Conservation (phyloP, 345 rosid species). For the Eucalyptus albens region DNA sequence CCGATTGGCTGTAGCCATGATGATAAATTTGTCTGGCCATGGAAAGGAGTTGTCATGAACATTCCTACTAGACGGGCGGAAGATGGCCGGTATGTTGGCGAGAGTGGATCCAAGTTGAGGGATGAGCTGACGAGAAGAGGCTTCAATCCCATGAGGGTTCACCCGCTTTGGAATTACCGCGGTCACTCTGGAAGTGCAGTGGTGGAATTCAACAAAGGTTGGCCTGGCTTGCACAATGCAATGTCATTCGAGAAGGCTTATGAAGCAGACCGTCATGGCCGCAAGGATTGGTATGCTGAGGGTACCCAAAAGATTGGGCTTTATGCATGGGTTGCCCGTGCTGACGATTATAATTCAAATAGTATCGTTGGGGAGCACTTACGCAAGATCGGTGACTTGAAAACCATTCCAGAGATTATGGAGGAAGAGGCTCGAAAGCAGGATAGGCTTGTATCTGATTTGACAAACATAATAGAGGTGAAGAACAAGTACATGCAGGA, state of each 20-base stretch:
- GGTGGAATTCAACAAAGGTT: conserved; percentile 82
- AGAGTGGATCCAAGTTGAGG: conserved; percentile 79
- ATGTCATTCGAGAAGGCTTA: conserved; percentile 78
- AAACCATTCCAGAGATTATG: conserved; percentile 59
- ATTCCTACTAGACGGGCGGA: conserved; percentile 50
- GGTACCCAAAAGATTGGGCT: conserved; percentile 35
- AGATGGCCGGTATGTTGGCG: conserved; percentile 63
- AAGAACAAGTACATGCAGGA: conserved; percentile 42
- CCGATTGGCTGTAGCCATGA: conserved; percentile 28
- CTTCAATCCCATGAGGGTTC: conserved; percentile 76
- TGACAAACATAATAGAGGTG: conserved; percentile 35
- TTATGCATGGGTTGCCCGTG: conserved; percentile 92
- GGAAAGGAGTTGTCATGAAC: conserved; percentile 81
- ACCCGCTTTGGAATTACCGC: conserved; percentile 66
- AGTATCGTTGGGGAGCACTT: conserved; percentile 65
- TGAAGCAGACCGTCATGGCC: conserved; percentile 75
- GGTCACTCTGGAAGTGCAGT: conserved; percentile 88
- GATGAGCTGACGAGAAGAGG: conserved; percentile 69
- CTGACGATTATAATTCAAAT: conserved; percentile 60
- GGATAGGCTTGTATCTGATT: conserved; percentile 45
- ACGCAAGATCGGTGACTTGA: conserved; percentile 68
- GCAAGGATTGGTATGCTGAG: conserved; percentile 45
- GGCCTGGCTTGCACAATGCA: conserved; percentile 93
- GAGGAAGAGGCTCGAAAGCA: conserved; percentile 91
- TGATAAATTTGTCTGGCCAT: conserved; percentile 82